Evolutionary conservation across 129 eudicot genomes (phyloP), one percentile per base, ranked within the genome.

Genomic region (Lactuca sativa): DNA sequence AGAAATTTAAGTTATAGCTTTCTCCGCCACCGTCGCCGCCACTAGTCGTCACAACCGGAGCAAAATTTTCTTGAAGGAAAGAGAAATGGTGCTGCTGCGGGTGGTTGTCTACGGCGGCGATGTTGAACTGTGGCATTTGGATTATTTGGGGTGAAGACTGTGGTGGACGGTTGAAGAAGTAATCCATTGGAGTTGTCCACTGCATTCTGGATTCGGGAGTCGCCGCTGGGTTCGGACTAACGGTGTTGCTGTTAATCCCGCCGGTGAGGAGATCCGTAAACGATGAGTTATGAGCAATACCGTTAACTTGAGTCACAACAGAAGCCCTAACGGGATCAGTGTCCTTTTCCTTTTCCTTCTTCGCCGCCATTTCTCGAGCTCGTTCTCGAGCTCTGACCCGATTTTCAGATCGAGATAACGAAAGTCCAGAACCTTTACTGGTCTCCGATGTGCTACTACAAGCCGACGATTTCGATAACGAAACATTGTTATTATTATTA

Each of bases 391-490:
- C 97, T 68, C 74, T 74, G 44, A 86, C 51, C 66, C 93, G 77
- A 63, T 60, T 88, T 59, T 92, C 95, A 34, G 96, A 82, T 69
- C 96, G 78, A 1, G 95, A 82, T 4, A 91, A 66, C 1, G 96
- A 82, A 47, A 84, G 59, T 7, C 96, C 97, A 0, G 96, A 86
- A 3, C 96, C 91, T 38, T 88, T 92, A 38, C 95, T 88, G 3
- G 81, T 92, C 64, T 92, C 97, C 1, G 97, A 86, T 14, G 82
- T 88, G 62, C 96, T 86, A 59, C 96, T 88, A 58, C 91, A 82
- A 53, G 86, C 85, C 9, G 96, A 69, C 56, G 65, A 81, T 76
- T 77, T 86, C 6, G 90, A 79, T 53, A 69, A 13, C 64, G 73
- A 68, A 33, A 37, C 70, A 48, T 74, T 73, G 78, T 14, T 69